Evolutionary conservation across 2,329 filamentous ascomycete species (phyloP).

Genomic region (Sclerotinia sclerotiorum): DNA sequence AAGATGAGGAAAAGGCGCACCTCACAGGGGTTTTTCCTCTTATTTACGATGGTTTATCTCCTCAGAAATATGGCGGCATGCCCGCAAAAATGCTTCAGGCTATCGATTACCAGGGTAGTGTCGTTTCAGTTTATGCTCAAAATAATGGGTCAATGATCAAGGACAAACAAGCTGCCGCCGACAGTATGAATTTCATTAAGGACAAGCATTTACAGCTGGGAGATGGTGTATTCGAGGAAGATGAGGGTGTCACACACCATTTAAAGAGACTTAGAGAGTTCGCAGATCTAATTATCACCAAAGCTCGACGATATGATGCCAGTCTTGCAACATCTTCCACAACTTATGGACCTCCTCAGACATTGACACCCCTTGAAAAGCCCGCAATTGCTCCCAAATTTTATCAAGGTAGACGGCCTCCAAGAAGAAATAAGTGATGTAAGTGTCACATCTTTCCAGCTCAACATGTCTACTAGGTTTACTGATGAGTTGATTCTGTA

Average conservation of each 20-base stretch:
- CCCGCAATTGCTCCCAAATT: too few relatives aligned
- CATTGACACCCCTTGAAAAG: too few relatives aligned
- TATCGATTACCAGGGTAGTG: constrained; percentile 2
- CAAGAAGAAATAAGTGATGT: not conserved
- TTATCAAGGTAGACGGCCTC: not conserved
- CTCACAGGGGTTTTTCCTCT: not conserved
- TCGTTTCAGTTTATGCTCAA: not conserved
- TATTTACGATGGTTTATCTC: not conserved
- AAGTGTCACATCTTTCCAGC: not conserved
- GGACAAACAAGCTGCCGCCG: constrained; percentile 3
- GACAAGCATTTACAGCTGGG: not conserved
- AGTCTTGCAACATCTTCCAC: not conserved
- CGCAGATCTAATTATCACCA: not conserved
- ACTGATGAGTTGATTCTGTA: not conserved
- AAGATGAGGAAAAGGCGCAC: not conserved
- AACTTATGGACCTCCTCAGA: not conserved
- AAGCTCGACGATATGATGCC: not conserved
- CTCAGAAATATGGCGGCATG: not conserved
- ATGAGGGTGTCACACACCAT: not conserved
- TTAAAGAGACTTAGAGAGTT: not conserved
- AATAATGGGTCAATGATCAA: not conserved
- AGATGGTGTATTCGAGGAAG: not conserved
- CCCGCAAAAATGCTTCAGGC: not conserved
- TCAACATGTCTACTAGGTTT: not conserved
- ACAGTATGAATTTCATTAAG: not conserved